A percentile compares a stretch with the other conserved stretches of the same genome.
Evolutionary conservation across 139 green algal species (phyloP).

Genomic region (Chlamydomonas applanata): DNA sequence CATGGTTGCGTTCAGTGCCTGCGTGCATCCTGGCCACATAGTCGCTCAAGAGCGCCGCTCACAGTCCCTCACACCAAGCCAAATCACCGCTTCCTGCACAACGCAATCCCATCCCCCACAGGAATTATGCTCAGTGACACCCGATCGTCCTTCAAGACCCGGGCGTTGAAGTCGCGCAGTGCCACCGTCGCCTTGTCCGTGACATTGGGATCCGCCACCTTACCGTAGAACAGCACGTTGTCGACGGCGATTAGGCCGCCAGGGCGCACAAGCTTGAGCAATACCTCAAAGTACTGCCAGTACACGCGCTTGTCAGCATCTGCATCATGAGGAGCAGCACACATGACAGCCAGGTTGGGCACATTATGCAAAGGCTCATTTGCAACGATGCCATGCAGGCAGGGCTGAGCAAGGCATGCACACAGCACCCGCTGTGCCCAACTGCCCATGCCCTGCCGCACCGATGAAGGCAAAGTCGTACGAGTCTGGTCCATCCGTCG

Average conservation of each 20-base stretch:
- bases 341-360: too few relatives aligned
- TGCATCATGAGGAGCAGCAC: slow-evolving; percentile 3
- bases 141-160: slow-evolving; percentile 65
- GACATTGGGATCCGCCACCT: slow-evolving; percentile 12
- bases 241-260: slow-evolving; percentile 90
- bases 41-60: too few relatives aligned
- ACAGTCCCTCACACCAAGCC: too few relatives aligned
- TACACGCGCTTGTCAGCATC: slow-evolving; percentile 92
- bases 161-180: slow-evolving; percentile 74
- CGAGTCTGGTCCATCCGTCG: slow-evolving; percentile 29
- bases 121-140: slow-evolving; percentile 72
- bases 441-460: background rate
- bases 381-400: background rate
- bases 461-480: slow-evolving; percentile 91
- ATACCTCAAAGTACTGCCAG: slow-evolving; percentile 80
- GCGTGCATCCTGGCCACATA: too few relatives aligned
- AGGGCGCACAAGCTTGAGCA: slow-evolving; percentile 77
- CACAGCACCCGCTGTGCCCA: too few relatives aligned
- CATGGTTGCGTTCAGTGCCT: too few relatives aligned
- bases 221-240: slow-evolving; percentile 88
- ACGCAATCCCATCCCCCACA: slow-evolving; percentile 82
- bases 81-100: slow-evolving; percentile 67
- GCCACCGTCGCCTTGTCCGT: slow-evolving; percentile 60
- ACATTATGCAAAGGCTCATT: too few relatives aligned
- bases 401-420: too few relatives aligned